Base-by-base conservation (phyloP, 768 basidiomycete species). In the Suillus subaureus region DNA sequence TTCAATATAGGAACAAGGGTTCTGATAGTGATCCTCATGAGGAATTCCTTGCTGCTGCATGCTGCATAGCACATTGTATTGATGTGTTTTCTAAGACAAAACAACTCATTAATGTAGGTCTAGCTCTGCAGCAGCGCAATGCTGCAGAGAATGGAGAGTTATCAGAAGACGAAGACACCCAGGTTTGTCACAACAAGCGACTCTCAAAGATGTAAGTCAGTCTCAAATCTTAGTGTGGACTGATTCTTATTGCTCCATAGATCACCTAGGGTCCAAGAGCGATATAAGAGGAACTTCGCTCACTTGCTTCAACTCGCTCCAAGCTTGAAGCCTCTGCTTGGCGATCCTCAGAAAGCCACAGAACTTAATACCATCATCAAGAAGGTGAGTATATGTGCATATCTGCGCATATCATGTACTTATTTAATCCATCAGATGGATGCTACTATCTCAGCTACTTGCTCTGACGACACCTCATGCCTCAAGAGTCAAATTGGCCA, bases 51-150 rank as follows among this genome's bases (percentile, higher is more conserved):
- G 6, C 8, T 15, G 60, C 65, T 4, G 45, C 52, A 3, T 35
- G 12, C 37, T 33, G 37, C 1, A 52, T 68, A 9, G 55, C 57
- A 8, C 55, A 6, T 16, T 68, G 63, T 21, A 31, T 68, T 0
- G 42, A 68, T 2, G 35, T 68, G 4, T 68, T 47, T 37, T 68
- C 65, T n/a, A 33, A 68, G 11, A 51, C 49, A 2, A 51, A 51
- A 51, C 49, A 51, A 16, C 49, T 51, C 1, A 51, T 51, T 8
- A 51, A 3, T 15, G 15, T 51, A 26, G 49, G 49, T 28, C 3
- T 51, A 7, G 6, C 49, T 26, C 49, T 51, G 6, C 49, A 51
- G 49, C 26, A 51, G 26, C 15, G 4, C 15, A 15, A 51, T 4
- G 26, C 49, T 54, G 62, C n/a, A 40, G 66, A 58, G 45, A 37